These are phyloP conservation scores for Crotalaria pallida DNA, from an alignment of 306 rosid genomes.

Conservation along the genomic window DNA sequence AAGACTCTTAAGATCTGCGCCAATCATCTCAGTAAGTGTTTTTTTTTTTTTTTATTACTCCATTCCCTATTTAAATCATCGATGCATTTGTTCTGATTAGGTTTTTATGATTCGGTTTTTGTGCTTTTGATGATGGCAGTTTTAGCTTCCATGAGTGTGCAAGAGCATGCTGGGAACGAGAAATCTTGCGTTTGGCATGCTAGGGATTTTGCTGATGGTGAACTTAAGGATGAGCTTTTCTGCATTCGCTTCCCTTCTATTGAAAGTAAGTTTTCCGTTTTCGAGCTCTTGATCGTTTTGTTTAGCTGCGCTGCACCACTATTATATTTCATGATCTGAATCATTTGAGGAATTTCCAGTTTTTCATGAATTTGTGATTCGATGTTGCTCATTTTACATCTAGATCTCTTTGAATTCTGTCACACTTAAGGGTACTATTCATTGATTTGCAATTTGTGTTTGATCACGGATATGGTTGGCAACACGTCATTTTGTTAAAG, in stretches of 20 bases:
- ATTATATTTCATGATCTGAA: too few relatives aligned
- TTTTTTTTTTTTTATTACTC: too few relatives aligned
- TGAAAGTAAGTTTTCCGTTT: constrained; percentile 69
- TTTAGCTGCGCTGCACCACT: too few relatives aligned
- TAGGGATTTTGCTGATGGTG: constrained; percentile 87
- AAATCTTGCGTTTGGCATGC: constrained; percentile 99
- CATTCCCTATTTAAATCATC: too few relatives aligned
- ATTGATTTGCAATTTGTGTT: background rate
- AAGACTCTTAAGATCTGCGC: constrained; percentile 99
- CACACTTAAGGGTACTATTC: background rate
- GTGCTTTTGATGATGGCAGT: constrained; percentile 35
- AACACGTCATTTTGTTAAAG: too few relatives aligned
- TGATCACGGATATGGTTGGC: background rate
- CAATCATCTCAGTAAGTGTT: constrained; percentile 73
- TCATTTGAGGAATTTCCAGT: too few relatives aligned
- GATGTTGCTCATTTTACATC: background rate
- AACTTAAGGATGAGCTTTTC: constrained; percentile 93
- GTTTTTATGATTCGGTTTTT: background rate
- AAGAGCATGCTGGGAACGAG: constrained; percentile 95
- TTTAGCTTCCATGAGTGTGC: constrained; percentile 64
- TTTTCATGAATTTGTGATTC: background rate
- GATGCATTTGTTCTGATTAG: background rate
- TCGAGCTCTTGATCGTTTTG: too few relatives aligned
- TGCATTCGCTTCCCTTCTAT: constrained; percentile 89
- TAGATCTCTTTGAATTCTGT: background rate